Evolutionary conservation across 768 basidiomycete species (phyloP).

Genomic region (Rhizopogon vesiculosus): DNA sequence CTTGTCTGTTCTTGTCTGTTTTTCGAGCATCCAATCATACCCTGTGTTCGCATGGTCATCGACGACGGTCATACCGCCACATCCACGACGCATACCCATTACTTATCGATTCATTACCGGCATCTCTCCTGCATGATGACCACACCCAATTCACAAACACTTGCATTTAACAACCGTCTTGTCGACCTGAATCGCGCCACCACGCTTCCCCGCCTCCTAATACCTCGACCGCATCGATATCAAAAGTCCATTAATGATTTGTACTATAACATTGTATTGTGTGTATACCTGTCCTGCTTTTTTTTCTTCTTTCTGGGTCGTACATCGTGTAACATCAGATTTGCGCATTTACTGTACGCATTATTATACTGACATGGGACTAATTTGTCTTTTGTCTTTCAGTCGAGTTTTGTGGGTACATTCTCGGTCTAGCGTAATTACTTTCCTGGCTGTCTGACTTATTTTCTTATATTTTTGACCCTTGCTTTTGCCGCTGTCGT

Average conservation of each 20-base stretch:
- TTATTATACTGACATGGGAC: conserved; percentile 28
- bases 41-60: conserved; percentile 21
- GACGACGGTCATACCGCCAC: conserved; percentile 25
- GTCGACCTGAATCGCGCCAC: conserved; percentile 29
- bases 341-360: conserved; percentile 30
- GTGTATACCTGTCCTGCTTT: conserved; percentile 17
- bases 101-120: conserved; percentile 27
- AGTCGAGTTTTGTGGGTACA: conserved; percentile 22
- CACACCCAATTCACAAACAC: conserved; percentile 21
- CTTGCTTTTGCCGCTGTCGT: conserved; percentile 17
- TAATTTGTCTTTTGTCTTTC: conserved; percentile 24
- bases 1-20: conserved; percentile 2
- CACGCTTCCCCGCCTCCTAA: conserved; percentile 12
- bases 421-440: conserved; percentile 29
- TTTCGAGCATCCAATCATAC: conserved; percentile 22
- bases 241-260: conserved; percentile 18
- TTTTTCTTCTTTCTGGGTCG: conserved; percentile 12
- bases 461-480: conserved; percentile 25
- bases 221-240: conserved; percentile 7
- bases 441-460: conserved; percentile 20
- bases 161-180: conserved; percentile 21
- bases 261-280: conserved; percentile 30
- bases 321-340: conserved; percentile 27
- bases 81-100: conserved; percentile 30
- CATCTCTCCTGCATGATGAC: conserved; percentile 14